Evolutionary conservation across 2,329 filamentous ascomycete genomes (phyloP).

Genomic region (Xylogone sp.): DNA sequence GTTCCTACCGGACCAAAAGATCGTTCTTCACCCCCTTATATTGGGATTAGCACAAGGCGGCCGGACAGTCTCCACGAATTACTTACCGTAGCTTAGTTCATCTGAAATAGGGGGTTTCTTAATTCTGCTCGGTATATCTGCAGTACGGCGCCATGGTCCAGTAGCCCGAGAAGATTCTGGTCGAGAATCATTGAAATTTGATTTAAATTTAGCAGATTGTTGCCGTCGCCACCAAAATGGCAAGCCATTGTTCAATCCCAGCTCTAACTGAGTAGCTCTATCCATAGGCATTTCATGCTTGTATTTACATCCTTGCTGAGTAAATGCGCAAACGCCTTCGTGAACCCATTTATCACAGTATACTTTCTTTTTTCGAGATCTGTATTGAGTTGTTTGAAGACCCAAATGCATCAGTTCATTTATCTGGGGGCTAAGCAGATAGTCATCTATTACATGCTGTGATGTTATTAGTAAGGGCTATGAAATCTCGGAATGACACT

Average conservation of each 20-base stretch:
- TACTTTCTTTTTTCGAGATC: constrained; percentile 49
- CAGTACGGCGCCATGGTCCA: no score
- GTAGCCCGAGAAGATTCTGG: neutral
- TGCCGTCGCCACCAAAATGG: constrained; percentile 45
- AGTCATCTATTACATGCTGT: neutral
- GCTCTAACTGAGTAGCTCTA: constrained; percentile 56
- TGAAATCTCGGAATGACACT: no score
- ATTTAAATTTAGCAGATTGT: constrained; percentile 20
- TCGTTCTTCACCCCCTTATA: neutral
- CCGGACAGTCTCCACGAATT: no score
- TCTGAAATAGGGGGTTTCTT: neutral
- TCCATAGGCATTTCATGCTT: constrained; percentile 87
- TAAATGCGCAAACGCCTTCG: constrained; percentile 79
- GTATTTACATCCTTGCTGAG: constrained; percentile 81
- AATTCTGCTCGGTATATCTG: no score
- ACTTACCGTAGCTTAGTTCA: neutral
- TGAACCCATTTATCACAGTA: constrained; percentile 92
- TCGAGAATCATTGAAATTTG: neutral
- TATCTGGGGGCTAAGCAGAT: neutral
- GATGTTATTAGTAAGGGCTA: neutral
- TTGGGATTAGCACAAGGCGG: no score
- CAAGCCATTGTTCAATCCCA: constrained; percentile 68
- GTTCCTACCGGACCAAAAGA: neutral
- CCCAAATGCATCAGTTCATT: neutral
- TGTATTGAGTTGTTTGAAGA: neutral